Evolutionary conservation across 73 alveolate species (phyloP), one percentile per base, ranked within the genome.

Genomic region (Durusdinium trenchii): DNA sequence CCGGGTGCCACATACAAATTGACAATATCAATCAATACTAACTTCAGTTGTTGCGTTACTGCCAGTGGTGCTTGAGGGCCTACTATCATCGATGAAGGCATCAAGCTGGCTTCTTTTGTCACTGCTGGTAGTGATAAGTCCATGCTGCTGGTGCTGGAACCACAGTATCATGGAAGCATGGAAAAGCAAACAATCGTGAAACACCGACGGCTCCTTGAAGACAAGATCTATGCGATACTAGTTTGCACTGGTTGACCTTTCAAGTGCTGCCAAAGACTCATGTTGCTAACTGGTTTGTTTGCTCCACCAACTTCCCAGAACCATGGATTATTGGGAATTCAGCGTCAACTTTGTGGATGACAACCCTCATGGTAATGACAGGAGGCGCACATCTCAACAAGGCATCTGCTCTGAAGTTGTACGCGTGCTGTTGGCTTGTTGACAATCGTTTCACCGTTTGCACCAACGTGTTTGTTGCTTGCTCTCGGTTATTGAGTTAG

Each of bases 331-430:
- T 9, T 71, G 83, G 83, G 83, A 71, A 50, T 71, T 71, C 83
- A 71, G 83, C 83, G 40, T 71, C 83, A 71, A 71, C 50, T 71
- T 71, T 71, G 52, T 36, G 42, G 83, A 71, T 36, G 83, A 71
- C 50, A 71, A 71, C 52, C 83, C 83, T 2, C 83, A 71, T 71
- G 83, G 83, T n/a, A 71, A 71, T 71, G 83, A 71, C 83, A 71
- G 40, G 83, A 26, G 83, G 2, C 83, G 83, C 35, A 71, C 83
- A 2, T 71, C 83, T 36, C 83, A 71, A 26, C 83, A 71, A 71
- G 83, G 83, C 14, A 36, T n/a, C 52, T 67, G 26, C 46, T 20
- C n/a, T 1, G 6, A 38, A 67, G 26, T 10, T 67, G n/a, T 1
- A 45, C n/a, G 26, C 26, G 9, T 18, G n/a, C 38, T 32, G 3